Percentiles rank a stretch among this genome's conserved stretches.
Conservation (phyloP, 1,284 basidiomycete genomes). For the Xerocomus minutiporus region DNA sequence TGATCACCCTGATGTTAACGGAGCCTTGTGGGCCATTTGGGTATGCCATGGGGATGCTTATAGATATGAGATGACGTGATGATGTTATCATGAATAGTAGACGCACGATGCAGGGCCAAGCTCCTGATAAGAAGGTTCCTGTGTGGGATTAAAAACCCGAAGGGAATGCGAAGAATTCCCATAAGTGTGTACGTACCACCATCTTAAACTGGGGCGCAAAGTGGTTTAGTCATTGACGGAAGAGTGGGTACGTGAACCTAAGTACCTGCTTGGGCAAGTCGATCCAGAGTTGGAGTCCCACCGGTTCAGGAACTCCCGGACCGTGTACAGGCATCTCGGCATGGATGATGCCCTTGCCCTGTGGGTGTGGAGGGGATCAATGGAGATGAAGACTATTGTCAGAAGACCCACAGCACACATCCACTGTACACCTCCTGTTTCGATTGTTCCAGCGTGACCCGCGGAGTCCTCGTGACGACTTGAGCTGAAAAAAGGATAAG, state of each 20-base stretch:
- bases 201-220: slow-evolving; percentile 64
- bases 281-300: slow-evolving; percentile 90
- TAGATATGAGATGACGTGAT: neutral
- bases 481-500: slow-evolving; percentile 26
- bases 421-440: slow-evolving; percentile 88
- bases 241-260: slow-evolving; percentile 18
- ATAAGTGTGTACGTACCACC: slow-evolving; percentile 45
- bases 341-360: slow-evolving; percentile 65
- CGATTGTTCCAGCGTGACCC: slow-evolving; percentile 80
- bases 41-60: slow-evolving; percentile 67
- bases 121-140: slow-evolving; percentile 78
- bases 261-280: slow-evolving; percentile 75
- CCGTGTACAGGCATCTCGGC: slow-evolving; percentile 87
- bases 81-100: slow-evolving; percentile 1
- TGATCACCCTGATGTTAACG: slow-evolving; percentile 79
- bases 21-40: slow-evolving; percentile 70
- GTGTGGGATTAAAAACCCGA: neutral
- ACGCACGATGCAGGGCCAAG: slow-evolving; percentile 55
- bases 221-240: neutral
- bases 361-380: neutral
- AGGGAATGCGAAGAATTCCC: neutral
- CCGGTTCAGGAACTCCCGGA: slow-evolving; percentile 60
- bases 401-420: slow-evolving; percentile 74
- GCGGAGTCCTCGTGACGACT: slow-evolving; percentile 89
- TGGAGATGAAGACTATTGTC: neutral